Conservation (phyloP, 257 asterid genomes). For the Solanum sejunctum region DNA sequence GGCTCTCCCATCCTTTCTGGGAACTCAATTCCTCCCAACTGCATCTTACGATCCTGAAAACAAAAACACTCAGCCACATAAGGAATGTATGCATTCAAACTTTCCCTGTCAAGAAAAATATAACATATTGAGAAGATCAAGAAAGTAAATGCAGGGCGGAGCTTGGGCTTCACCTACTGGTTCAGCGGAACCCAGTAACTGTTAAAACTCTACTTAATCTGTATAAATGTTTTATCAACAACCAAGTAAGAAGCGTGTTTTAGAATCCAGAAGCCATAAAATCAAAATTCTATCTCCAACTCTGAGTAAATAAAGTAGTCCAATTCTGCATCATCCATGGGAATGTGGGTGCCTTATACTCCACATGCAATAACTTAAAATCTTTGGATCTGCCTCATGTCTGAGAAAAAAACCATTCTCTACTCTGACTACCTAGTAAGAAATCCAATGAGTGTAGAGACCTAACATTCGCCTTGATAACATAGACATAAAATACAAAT, state of each 20-base stretch:
- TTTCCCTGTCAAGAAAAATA: not conserved
- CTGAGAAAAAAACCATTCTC: not conserved
- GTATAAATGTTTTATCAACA: not conserved
- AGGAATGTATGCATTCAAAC: not conserved
- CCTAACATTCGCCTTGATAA: not conserved
- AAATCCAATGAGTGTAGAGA: not conserved
- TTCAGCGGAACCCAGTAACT: not conserved
- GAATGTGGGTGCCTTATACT: not conserved
- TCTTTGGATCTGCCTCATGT: not conserved
- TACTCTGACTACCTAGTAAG: not conserved
- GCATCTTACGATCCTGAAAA: constrained; percentile 19
- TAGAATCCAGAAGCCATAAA: not conserved
- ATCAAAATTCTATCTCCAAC: not conserved
- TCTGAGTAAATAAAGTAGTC: not conserved
- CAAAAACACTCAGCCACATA: not conserved
- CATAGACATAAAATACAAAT: not conserved
- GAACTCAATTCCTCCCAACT: constrained; percentile 43
- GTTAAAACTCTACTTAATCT: not conserved
- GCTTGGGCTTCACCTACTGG: not conserved
- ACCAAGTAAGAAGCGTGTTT: not conserved
- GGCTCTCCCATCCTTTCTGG: constrained; percentile 87
- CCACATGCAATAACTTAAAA: not conserved
- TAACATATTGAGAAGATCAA: not conserved
- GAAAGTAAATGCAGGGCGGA: not conserved
- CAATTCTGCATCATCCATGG: not conserved